Evolutionary conservation across 2,329 filamentous ascomycete genomes (phyloP).

Genomic region (Bipolaris oryzae): DNA sequence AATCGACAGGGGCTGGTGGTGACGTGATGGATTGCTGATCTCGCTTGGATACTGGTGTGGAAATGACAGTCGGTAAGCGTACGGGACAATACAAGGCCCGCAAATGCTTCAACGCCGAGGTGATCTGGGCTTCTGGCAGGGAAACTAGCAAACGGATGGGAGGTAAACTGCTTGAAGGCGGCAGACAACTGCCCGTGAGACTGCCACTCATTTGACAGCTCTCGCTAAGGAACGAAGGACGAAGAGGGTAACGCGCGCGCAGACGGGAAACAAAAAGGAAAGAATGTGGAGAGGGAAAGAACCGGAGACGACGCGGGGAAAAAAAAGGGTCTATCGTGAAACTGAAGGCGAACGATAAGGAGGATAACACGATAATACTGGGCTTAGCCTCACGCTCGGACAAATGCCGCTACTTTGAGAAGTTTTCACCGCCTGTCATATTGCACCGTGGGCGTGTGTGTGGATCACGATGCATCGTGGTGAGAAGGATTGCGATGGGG

Average conservation of each 20-base stretch:
- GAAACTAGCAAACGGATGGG: constrained; percentile 31
- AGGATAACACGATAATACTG: constrained; percentile 27
- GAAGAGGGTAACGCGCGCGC: constrained; percentile 3
- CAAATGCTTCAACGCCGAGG: constrained; percentile 33
- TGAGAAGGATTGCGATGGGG: not conserved
- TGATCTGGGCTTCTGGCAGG: constrained; percentile 32
- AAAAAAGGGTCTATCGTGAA: constrained; percentile 19
- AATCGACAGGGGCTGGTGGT: constrained; percentile 38
- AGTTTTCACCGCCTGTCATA: constrained; percentile 44
- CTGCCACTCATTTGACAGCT: constrained; percentile 34
- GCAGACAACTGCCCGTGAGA: constrained; percentile 32
- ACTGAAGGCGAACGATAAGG: constrained; percentile 5
- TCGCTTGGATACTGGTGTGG: constrained; percentile 16
- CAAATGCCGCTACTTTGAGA: constrained; percentile 25
- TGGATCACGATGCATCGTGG: not conserved
- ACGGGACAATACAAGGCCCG: constrained; percentile 44
- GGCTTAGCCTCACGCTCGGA: constrained; percentile 40
- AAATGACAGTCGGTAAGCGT: constrained; percentile 32
- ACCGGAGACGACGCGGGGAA: constrained; percentile 26
- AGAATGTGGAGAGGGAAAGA: constrained; percentile 17
- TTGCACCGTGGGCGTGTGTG: constrained; percentile 27
- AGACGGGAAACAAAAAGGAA: constrained; percentile 3
- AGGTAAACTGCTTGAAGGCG: constrained; percentile 44
- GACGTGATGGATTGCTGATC: constrained; percentile 23
- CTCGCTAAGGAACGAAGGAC: constrained; percentile 8